phyloP scores from a whole-genome alignment of 805 yeast species.

The Metschnikowia lochheadii region DNA sequence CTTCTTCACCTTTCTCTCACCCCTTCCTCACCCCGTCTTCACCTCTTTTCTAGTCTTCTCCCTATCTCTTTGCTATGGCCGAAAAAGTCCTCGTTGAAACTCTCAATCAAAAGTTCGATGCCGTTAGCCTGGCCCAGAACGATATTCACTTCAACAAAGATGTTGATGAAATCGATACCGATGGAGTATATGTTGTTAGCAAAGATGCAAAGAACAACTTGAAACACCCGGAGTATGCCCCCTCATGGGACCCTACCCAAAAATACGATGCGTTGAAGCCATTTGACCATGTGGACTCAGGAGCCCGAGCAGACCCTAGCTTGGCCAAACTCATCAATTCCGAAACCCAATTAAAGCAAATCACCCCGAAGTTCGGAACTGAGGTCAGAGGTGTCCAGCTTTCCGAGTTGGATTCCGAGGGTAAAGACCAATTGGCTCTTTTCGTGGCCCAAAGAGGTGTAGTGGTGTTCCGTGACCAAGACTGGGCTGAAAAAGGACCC shows the following conservation, averaged over 20 bases:
- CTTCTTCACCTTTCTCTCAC: too few species aligned
- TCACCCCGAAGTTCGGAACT: constrained; percentile 33
- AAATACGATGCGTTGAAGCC: constrained; percentile 28
- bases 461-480: constrained; percentile 31
- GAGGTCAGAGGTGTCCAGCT: constrained; percentile 29
- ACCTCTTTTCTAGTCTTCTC: too few species aligned
- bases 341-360: constrained; percentile 15
- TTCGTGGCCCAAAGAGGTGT: constrained; percentile 34
- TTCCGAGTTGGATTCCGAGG: constrained; percentile 22
- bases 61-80: background rate
- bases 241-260: constrained; percentile 31
- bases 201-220: constrained; percentile 25
- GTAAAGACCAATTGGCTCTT: constrained; percentile 31
- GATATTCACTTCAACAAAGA: constrained; percentile 16
- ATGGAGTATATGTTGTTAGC: constrained; percentile 28
- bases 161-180: constrained; percentile 28
- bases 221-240: constrained; percentile 25
- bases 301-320: constrained; percentile 21
- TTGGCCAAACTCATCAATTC: constrained; percentile 21
- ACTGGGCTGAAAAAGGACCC: constrained; percentile 24
- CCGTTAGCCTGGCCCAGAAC: background rate
- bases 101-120: constrained; percentile 4
- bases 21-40: too few species aligned
- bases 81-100: background rate
- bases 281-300: constrained; percentile 28